Evolutionary conservation across 179 eudicot genomes (phyloP).

Genomic region (Silene noctiflora): DNA sequence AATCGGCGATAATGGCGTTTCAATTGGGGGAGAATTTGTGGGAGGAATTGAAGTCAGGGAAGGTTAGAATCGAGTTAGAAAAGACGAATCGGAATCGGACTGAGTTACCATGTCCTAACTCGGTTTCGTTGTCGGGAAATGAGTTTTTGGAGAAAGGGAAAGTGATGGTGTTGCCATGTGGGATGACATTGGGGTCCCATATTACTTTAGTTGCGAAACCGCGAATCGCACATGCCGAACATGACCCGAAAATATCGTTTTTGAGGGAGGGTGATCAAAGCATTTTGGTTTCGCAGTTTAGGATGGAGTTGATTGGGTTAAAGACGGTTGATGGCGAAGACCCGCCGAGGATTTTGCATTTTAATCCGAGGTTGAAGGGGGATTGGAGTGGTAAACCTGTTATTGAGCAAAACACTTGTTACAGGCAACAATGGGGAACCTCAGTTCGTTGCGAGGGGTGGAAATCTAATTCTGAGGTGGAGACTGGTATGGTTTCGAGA

Average conservation of each 20-base stretch:
- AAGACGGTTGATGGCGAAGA: conserved; percentile 91
- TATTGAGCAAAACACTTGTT: conserved; percentile 96
- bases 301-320: conserved; percentile 89
- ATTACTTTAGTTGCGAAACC: conserved; percentile 79
- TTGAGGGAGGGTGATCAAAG: conserved; percentile 69
- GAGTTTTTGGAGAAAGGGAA: conserved; percentile 44
- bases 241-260: conserved; percentile 59
- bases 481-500: conserved; percentile 55
- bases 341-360: conserved; percentile 85
- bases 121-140: conserved; percentile 50
- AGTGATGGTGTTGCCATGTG: conserved; percentile 75
- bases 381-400: conserved; percentile 98
- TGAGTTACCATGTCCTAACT: conserved; percentile 58
- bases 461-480: conserved; percentile 77
- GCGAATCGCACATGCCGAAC: conserved; percentile 51
- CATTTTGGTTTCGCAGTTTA: conserved; percentile 66
- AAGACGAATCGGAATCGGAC: conserved; percentile 40
- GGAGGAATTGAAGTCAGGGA: conserved; percentile 62
- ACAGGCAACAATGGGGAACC: conserved; percentile 89
- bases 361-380: conserved; percentile 87
- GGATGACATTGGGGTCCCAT: conserved; percentile 82
- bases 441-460: conserved; percentile 85
- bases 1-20: conserved; percentile 63
- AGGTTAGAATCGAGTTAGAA: conserved; percentile 22
- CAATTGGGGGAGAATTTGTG: conserved; percentile 67